Evolutionary conservation across 73 alveolate genomes (phyloP).

Genomic region (Symbiodinium natans): DNA sequence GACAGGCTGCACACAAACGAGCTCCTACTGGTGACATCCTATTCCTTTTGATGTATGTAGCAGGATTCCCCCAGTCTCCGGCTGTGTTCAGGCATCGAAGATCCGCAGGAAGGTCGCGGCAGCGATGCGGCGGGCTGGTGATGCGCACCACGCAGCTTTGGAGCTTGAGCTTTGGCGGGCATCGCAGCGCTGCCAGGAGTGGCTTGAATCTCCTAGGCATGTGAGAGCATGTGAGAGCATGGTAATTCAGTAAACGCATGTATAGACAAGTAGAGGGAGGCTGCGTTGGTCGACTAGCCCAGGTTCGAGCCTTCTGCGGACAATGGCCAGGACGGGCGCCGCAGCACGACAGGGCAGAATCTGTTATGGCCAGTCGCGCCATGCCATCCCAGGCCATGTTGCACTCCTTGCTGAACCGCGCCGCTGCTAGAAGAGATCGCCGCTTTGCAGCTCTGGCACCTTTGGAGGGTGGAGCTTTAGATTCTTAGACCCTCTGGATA

Average conservation of each 20-base stretch:
- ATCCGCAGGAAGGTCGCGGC: conserved; percentile 16
- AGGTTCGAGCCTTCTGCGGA: neutral
- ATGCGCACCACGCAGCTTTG: conserved; percentile 57
- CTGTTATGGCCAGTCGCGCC: neutral
- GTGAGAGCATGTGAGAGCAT: no score
- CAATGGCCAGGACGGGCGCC: neutral
- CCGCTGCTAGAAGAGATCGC: conserved; percentile 56
- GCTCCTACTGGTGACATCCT: neutral
- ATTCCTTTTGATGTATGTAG: no score
- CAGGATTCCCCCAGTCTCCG: neutral
- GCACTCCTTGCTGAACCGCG: conserved; percentile 40
- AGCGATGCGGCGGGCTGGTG: conserved; percentile 52
- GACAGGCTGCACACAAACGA: neutral
- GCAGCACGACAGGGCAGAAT: neutral
- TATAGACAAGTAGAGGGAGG: no score
- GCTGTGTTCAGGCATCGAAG: conserved; percentile 12
- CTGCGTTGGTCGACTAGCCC: no score
- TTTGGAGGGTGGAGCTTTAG: neutral
- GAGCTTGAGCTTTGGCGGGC: conserved; percentile 26
- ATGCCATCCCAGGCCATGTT: conserved; percentile 44
- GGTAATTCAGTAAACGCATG: no score
- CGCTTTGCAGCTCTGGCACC: neutral
- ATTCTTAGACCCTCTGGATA: neutral
- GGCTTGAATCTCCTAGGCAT: no score
- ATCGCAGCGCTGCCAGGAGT: neutral